A percentile compares a stretch with the other conserved stretches of the same genome.
phyloP scores from a whole-genome alignment of 331 rosid species.

The Quercus tomentella region DNA sequence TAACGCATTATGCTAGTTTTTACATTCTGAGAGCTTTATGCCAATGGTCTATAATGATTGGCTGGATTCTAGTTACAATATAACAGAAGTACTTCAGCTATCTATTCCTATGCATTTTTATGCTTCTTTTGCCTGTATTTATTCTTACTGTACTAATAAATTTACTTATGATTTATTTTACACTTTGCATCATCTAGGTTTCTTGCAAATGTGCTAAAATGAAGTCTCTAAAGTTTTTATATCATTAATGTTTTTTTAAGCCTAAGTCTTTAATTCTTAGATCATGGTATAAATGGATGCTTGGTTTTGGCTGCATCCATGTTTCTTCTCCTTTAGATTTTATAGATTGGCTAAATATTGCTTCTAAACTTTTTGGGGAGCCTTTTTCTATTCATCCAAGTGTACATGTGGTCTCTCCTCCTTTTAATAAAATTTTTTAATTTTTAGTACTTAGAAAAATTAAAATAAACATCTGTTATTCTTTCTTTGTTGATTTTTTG shows the following conservation, averaged over 20 bases:
- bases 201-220: not conserved
- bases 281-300: not conserved
- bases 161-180: not conserved
- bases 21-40: not conserved
- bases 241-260: not conserved
- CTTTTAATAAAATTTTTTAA: no score
- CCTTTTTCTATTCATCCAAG: no score
- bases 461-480: no score
- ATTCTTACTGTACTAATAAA: not conserved
- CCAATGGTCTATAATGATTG: not conserved
- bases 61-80: not conserved
- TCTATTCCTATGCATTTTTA: not conserved
- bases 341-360: no score
- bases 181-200: not conserved
- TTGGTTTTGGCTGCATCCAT: not conserved
- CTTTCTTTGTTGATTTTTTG: not conserved
- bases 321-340: not conserved
- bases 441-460: no score
- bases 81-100: not conserved
- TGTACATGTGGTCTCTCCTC: not conserved
- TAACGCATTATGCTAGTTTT: constrained; percentile 19
- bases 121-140: not conserved
- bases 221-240: not conserved
- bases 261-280: not conserved
- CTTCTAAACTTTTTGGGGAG: no score